Percentiles rank a stretch among this genome's conserved stretches.
These are phyloP conservation scores for Pseudocercospora cruenta DNA, from an alignment of 2,329 filamentous ascomycete species.

Conservation along the genomic window DNA sequence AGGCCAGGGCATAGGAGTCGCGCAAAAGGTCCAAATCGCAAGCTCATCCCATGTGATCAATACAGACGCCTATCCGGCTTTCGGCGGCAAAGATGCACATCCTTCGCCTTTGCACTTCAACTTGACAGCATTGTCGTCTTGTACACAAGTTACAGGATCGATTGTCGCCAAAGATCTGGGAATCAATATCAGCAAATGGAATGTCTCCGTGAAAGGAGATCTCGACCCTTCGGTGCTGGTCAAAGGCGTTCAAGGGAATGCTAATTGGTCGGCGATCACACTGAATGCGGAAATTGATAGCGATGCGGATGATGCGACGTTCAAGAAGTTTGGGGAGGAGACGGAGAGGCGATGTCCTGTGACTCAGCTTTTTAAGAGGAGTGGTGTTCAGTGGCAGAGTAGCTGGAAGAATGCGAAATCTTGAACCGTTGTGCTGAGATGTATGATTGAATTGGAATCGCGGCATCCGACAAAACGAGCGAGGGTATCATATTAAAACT, in stretches of 20 bases:
- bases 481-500: neutral
- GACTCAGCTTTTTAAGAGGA: conserved; percentile 16
- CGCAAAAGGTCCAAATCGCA: conserved; percentile 8
- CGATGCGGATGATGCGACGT: conserved; percentile 13
- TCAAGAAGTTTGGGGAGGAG: conserved; percentile 21
- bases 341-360: conserved; percentile 20
- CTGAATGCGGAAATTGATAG: conserved; percentile 11
- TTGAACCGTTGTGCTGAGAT: neutral
- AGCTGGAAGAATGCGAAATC: conserved; percentile 7
- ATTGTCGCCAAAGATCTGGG: conserved; percentile 20
- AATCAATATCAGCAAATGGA: conserved; percentile 16
- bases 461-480: neutral
- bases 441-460: too few species aligned
- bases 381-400: conserved; percentile 15
- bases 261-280: conserved; percentile 17
- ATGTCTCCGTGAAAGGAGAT: conserved; percentile 15
- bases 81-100: conserved; percentile 16
- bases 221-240: conserved; percentile 19
- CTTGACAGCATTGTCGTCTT: conserved; percentile 14
- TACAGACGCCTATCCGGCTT: conserved; percentile 12
- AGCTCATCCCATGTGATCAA: conserved; percentile 6
- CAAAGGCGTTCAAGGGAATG: conserved; percentile 15
- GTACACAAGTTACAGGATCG: conserved; percentile 21
- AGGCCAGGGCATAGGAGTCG: conserved; percentile 7
- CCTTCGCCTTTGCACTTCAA: conserved; percentile 23